Conservation (phyloP, 208 protist genomes). For the Entamoeba moshkovskii region DNA sequence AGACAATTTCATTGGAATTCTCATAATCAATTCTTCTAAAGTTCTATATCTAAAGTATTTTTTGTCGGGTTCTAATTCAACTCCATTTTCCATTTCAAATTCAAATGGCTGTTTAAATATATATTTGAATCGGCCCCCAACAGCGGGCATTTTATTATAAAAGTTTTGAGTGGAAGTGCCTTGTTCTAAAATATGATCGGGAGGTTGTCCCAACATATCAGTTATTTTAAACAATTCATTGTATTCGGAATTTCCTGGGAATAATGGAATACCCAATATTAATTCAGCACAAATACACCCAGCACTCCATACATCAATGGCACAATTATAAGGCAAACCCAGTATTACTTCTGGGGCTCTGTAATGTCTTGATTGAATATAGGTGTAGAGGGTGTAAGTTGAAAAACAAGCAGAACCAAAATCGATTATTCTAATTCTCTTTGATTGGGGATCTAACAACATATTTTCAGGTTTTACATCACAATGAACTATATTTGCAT, state of each 20-base stretch:
- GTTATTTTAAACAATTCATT: background rate
- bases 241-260: conserved; percentile 53
- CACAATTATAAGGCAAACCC: conserved; percentile 62
- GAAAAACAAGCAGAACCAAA: conserved; percentile 39
- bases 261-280: conserved; percentile 64
- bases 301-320: conserved; percentile 93
- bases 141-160: background rate
- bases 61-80: background rate
- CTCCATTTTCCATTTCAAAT: background rate
- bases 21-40: background rate
- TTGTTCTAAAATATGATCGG: background rate
- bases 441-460: conserved; percentile 38
- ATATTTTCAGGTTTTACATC: conserved; percentile 62
- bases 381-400: conserved; percentile 58
- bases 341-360: conserved; percentile 79
- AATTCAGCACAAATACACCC: conserved; percentile 89
- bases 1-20: background rate
- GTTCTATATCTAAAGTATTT: background rate
- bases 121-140: background rate
- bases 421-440: background rate
- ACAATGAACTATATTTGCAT: conserved; percentile 39
- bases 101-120: background rate
- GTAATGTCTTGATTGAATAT: conserved; percentile 80
- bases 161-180: background rate
- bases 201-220: background rate